A percentile compares a stretch with the other conserved stretches of the same genome.
These are phyloP conservation scores for Corynespora cassiicola DNA, from an alignment of 2,329 filamentous ascomycete species.

Conservation along the genomic window DNA sequence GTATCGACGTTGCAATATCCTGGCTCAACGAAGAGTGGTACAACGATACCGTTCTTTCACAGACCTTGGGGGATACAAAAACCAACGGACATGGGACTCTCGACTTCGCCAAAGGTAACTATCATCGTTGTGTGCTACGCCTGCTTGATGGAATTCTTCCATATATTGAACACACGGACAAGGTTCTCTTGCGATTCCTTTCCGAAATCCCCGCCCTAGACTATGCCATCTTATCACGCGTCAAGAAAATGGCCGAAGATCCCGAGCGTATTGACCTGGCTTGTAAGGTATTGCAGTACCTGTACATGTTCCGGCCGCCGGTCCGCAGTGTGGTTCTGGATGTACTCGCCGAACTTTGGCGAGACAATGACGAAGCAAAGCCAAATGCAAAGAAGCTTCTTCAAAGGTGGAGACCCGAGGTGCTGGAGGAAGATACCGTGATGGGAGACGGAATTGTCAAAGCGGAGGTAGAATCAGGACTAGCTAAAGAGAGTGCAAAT, in stretches of 20 bases:
- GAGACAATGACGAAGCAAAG: slow-evolving; percentile 53
- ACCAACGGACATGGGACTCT: no score
- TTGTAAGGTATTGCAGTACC: slow-evolving; percentile 63
- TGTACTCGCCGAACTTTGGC: slow-evolving; percentile 65
- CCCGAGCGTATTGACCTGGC: slow-evolving; percentile 68
- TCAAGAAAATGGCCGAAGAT: slow-evolving; percentile 69
- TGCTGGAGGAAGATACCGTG: slow-evolving; percentile 37
- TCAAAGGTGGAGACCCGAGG: slow-evolving; percentile 61
- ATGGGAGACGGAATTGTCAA: slow-evolving; percentile 20
- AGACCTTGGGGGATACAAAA: no score
- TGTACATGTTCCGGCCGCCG: slow-evolving; percentile 60
- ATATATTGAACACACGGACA: slow-evolving; percentile 90
- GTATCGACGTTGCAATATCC: slow-evolving; percentile 87
- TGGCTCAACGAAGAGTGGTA: slow-evolving; percentile 99
- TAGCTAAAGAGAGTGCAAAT: slow-evolving; percentile 31
- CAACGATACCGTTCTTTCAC: slow-evolving; percentile 72
- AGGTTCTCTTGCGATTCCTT: slow-evolving; percentile 86
- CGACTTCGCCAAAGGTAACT: slow-evolving; percentile 58
- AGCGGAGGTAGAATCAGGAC: slow-evolving; percentile 20
- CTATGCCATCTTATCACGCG: slow-evolving; percentile 71
- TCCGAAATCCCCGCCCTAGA: slow-evolving; percentile 88
- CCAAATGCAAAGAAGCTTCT: slow-evolving; percentile 61
- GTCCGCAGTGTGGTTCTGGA: slow-evolving; percentile 64
- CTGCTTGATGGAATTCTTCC: slow-evolving; percentile 89
- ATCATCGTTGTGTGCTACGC: slow-evolving; percentile 78